Evolutionary conservation across 805 yeast species (phyloP).

Genomic region (Yamadazyma endophytica): DNA sequence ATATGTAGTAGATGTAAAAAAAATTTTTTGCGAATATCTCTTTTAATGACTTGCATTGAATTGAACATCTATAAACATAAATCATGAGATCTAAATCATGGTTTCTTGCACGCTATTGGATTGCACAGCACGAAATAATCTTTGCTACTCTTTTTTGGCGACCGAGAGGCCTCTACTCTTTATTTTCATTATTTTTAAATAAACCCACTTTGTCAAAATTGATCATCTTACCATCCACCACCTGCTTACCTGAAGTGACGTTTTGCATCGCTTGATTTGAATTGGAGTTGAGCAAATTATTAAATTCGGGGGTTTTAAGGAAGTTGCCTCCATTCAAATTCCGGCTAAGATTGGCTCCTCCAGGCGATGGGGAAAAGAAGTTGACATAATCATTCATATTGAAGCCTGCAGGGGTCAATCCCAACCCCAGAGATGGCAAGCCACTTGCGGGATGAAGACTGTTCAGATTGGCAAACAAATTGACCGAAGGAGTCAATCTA

Average conservation of each 20-base stretch:
- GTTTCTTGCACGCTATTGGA: background rate
- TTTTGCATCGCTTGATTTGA: constrained; percentile 8
- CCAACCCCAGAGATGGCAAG: constrained; percentile 39
- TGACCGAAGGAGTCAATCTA: constrained; percentile 37
- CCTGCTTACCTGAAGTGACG: constrained; percentile 11
- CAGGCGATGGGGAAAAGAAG: constrained; percentile 70
- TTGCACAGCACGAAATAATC: constrained; percentile 2
- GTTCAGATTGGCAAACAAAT: constrained; percentile 18
- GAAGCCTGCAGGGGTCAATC: constrained; percentile 61
- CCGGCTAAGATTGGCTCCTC: constrained; percentile 17
- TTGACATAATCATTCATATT: constrained; percentile 82
- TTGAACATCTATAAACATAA: background rate
- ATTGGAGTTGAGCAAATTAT: constrained; percentile 21
- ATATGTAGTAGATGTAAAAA: background rate
- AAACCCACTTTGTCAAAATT: constrained; percentile 39
- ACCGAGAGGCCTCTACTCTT: constrained; percentile 2
- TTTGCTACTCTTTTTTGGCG: constrained; percentile 1
- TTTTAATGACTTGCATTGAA: background rate
- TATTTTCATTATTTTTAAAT: constrained; percentile 7
- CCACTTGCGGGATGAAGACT: constrained; percentile 13
- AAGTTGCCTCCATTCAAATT: constrained; percentile 14
- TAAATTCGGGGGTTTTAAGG: constrained; percentile 40
- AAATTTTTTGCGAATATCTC: background rate
- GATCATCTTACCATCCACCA: constrained; percentile 41
- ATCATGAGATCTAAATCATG: no score